Percentiles rank a stretch among this genome's conserved stretches.
Evolutionary conservation across 176 grass and related monocot species (phyloP).

Genomic region (Puya raimondii): DNA sequence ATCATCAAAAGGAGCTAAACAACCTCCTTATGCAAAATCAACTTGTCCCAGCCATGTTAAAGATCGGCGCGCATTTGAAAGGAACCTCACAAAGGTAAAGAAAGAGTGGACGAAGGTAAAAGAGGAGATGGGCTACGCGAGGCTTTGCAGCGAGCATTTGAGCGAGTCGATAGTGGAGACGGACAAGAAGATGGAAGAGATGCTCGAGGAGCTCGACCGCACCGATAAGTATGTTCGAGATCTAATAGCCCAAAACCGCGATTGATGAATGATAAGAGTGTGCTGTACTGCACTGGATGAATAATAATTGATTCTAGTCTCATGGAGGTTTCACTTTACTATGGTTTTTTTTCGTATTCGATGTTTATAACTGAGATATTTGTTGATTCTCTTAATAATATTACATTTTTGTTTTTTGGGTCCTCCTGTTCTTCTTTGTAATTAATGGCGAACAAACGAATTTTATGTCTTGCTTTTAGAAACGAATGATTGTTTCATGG

Average conservation of each 20-base stretch:
- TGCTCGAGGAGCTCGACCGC: conserved; percentile 51
- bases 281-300: neutral
- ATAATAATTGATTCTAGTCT: neutral
- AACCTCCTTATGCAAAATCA: neutral
- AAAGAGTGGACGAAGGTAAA: conserved; percentile 74
- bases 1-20: conserved; percentile 15
- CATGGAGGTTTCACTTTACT: too few relatives aligned
- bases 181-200: conserved; percentile 46
- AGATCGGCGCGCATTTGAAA: conserved; percentile 41
- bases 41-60: conserved; percentile 27
- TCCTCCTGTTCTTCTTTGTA: too few relatives aligned
- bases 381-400: too few relatives aligned
- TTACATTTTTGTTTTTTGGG: too few relatives aligned
- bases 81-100: conserved; percentile 49
- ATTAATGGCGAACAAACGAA: too few relatives aligned
- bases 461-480: too few relatives aligned
- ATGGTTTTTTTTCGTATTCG: too few relatives aligned
- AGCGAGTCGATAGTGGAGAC: conserved; percentile 44
- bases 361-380: too few relatives aligned
- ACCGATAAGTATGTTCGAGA: conserved; percentile 53
- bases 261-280: neutral
- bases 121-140: conserved; percentile 63
- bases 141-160: conserved; percentile 51
- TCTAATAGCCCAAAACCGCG: conserved; percentile 30
- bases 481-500: too few relatives aligned